phyloP scores from a whole-genome alignment of 352 stramenopile genomes.

The Globisporangium rhizosaccharum region DNA sequence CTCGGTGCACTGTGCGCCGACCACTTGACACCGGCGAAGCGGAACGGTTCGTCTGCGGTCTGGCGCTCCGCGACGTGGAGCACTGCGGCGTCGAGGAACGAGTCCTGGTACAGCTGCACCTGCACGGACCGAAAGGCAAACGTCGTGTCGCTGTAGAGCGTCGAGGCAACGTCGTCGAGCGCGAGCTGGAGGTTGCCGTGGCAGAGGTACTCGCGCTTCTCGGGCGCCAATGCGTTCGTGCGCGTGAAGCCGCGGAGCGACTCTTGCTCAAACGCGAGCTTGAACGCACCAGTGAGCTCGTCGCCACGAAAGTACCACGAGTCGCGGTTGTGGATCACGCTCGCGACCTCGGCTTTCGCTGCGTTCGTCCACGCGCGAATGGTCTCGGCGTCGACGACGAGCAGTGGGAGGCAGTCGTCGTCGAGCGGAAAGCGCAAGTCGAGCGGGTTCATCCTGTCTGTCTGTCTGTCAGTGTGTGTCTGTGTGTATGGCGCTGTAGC shows the following conservation, averaged over 20 bases:
- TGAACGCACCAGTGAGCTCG: slow-evolving; percentile 25
- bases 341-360: slow-evolving; percentile 26
- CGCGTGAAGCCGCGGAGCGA: slow-evolving; percentile 27
- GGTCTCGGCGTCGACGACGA: slow-evolving; percentile 12
- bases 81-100: slow-evolving; percentile 42
- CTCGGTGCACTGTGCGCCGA: slow-evolving; percentile 23
- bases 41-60: slow-evolving; percentile 28
- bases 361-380: slow-evolving; percentile 25
- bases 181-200: slow-evolving; percentile 24
- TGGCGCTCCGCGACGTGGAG: slow-evolving; percentile 28
- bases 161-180: slow-evolving; percentile 34
- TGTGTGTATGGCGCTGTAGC: neutral
- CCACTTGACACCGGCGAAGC: slow-evolving; percentile 48
- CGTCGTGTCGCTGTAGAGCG: slow-evolving; percentile 28
- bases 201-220: slow-evolving; percentile 31
- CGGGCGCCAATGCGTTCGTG: slow-evolving; percentile 11
- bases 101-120: slow-evolving; percentile 38
- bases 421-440: slow-evolving; percentile 12
- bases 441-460: slow-evolving; percentile 2
- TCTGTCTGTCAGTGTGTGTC: neutral
- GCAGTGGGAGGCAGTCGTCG: neutral
- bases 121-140: slow-evolving; percentile 27
- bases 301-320: slow-evolving; percentile 41
- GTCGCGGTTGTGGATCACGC: slow-evolving; percentile 22
- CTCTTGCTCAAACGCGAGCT: slow-evolving; percentile 24